A percentile compares a stretch with the other conserved stretches of the same genome.
Conservation (phyloP, 225 moss, liverwort and hornwort species). For the Asterella californica region DNA sequence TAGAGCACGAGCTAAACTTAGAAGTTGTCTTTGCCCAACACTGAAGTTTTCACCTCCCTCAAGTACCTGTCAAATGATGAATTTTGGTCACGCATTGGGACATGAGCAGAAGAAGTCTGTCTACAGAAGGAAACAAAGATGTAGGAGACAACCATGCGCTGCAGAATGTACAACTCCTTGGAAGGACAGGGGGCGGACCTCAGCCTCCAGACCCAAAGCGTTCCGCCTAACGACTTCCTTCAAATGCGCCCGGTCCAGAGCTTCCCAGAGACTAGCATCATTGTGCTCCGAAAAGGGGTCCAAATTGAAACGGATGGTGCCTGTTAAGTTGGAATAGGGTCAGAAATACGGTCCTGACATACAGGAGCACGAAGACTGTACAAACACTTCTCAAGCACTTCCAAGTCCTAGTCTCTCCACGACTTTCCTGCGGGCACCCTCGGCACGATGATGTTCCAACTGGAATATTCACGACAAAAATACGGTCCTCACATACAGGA, state of each 20-base stretch:
- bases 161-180: not conserved
- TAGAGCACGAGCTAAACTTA: conserved; percentile 85
- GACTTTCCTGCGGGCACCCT: too few relatives aligned
- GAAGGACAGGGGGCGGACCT: conserved; percentile 35
- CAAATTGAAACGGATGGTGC: conserved; percentile 71
- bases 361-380: not conserved
- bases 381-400: not conserved
- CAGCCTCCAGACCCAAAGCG: conserved; percentile 65
- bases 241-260: conserved; percentile 85
- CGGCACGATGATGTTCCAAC: too few relatives aligned
- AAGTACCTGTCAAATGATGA: conserved; percentile 26
- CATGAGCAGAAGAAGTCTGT: not conserved
- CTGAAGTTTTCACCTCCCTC: conserved; percentile 97
- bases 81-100: not conserved
- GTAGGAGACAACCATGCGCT: not conserved
- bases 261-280: conserved; percentile 81
- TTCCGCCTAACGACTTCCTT: conserved; percentile 81
- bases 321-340: conserved; percentile 19
- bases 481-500: not conserved
- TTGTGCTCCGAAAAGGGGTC: conserved; percentile 71
- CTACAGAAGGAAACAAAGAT: not conserved
- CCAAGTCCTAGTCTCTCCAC: not conserved
- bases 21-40: conserved; percentile 85
- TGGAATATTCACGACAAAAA: too few relatives aligned
- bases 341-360: not conserved